Evolutionary conservation across 2,329 filamentous ascomycete genomes (phyloP), one percentile per base, ranked within the genome.

Genomic region (Pseudogymnoascus sp.): DNA sequence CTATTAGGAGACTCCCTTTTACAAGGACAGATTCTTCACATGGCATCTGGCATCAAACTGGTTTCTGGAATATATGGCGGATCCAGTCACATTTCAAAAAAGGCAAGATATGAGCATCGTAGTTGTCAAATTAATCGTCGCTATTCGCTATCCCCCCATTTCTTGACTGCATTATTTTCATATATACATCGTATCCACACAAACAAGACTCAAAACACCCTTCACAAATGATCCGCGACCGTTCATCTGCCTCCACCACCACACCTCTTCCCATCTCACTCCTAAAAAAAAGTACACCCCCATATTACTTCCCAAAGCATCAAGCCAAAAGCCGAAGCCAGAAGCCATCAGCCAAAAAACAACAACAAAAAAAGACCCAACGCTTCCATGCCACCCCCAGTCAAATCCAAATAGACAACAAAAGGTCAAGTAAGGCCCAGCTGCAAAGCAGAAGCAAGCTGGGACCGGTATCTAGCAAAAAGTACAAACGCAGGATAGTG

Each of bases 151-250:
- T 38, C 42, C 27, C 44, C 44, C n/a, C 12, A 51, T 51, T 51
- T 51, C 44, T 51, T 51, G 44, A 51, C 44, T 51, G 44, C 44
- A 51, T 51, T 31, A 51, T 51, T 31, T 31, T 51, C 44, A 51
- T 51, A 31, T 51, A 51, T 51, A 51, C 44, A 51, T 51, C 44
- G 44, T 51, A 51, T 51, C 25, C n/a, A 51, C 44, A 51, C 44
- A 6, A 51, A 51, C 44, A 51, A 51, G 27, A 51, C 44, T 51
- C 44, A 31, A 51, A 51, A 51, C 27, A 51, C 31, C 44, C 27
- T 51, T 17, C 44, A 5, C 44, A 51, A 51, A 51, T 31, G 25
- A 51, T 51, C 27, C 5, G 3, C 3, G 13, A 3, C 29, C 27
- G 21, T 21, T 21, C 21, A 21, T 21, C 42, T 48, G 6, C 39